Evolutionary conservation across 164 flowering plant genomes (phyloP), one percentile per base, ranked within the genome.

Genomic region (Platanus orientalis): DNA sequence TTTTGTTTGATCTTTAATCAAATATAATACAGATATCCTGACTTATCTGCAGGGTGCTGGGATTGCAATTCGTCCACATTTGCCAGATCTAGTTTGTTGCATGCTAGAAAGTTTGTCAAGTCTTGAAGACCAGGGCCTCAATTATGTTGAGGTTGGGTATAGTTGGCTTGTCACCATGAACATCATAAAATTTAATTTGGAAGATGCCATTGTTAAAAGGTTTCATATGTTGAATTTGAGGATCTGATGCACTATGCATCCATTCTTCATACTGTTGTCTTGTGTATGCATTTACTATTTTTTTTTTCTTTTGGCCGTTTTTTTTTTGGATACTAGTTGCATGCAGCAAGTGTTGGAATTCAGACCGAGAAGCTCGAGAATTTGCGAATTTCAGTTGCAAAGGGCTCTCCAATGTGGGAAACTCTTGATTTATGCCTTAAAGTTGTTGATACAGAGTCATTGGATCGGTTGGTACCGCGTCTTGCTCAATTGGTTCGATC

Each of bases 351-450:
- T 68, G 80, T 68, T 71, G 97, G 99, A 54, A 81, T 91, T 73
- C 85, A 91, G 54, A 70, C 86, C 29, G 99, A 94, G 63, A 94
- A 89, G 78, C 97, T 94, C 69, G 99, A 94, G 69, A 91, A 74
- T 72, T 75, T 94, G 71, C 89, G 99, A 45, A 80, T 94, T 71
- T 83, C 99, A 55, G 87, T 88, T 68, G 90, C 99, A 50, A 94
- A 85, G 76, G 85, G 95, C 64, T 94, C 99, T 72, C 89, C 97
- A 34, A 91, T 94, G 99, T 94, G 99, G 99, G 99, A 91, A 79
- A 94, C 99, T 67, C 96, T 94, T 56, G 97, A 94, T 60, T 68
- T 78, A 12, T 94, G 97, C 80, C 79, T 94, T 49, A 83, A 83
- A 51, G 87, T 85, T 69, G 84, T 84, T 52, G 91, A 94, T 80